Evolutionary conservation across 1,139 yeast genomes (phyloP), one percentile per base, ranked within the genome.

Genomic region (Lizanozyma gosingica): DNA sequence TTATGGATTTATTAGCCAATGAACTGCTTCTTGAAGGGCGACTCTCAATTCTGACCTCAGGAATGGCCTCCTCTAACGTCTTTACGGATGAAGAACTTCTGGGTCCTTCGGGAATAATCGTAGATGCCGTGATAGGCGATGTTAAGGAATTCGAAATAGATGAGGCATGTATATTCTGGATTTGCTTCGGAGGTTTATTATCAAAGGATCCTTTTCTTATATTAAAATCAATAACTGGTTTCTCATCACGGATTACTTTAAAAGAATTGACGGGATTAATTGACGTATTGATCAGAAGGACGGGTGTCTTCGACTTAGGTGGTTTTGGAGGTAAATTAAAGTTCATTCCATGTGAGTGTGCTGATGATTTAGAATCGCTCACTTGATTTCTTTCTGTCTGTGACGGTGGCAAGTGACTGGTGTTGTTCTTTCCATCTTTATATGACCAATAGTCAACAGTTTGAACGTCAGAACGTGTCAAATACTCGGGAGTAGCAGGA

Each of bases 41-140:
- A 81, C 39, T 80, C 78, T 36, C 95, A 64, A 41, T 90, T 67
- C 51, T 85, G 81, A 52, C 86, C 94, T 55, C 86, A 85, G 59
- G 87, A 88, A 43, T 86, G 84, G 53, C 83, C 94, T 22, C 76
- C 64, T 14, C 73, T 67, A 18, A 63, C 73, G 35, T 74, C 78
- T n/a, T 80, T 77, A 33, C 90, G 60, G 14, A 85, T 70, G 0
- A 85, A 83, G n/a, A 37, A 15, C 15, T 16, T 22, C 41, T 9
- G 36, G 11, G 37, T 34, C 41, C n/a, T 33, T 17, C 18, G 22
- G n/a, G 8, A 15, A 18, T n/a, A 4, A 4, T 15, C 14, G 17
- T 22, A 32, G 40, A n/a, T 17, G 27, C 15, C 35, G 37, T 15
- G 6, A 17, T 40, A 15, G 37, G 37, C 15, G 27, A 45, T 27